Evolutionary conservation across 2,329 filamentous ascomycete species (phyloP).

Genomic region (Leptographium procerum): DNA sequence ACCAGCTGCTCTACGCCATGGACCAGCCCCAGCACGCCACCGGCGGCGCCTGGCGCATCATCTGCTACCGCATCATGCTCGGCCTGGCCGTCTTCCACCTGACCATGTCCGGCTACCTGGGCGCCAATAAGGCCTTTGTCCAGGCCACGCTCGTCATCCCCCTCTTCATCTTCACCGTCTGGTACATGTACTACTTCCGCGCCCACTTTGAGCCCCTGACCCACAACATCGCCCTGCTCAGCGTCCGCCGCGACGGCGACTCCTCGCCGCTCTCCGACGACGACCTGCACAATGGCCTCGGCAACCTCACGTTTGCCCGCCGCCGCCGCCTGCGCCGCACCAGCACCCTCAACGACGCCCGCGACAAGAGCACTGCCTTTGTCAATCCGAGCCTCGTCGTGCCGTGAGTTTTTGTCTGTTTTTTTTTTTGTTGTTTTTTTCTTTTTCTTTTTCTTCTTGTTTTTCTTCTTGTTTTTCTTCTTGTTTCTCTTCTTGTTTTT

Average conservation of each 20-base stretch:
- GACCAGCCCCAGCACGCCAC: conserved; percentile 92
- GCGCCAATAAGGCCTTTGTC: conserved; percentile 60
- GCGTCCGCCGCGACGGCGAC: conserved; percentile 57
- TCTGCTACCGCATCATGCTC: conserved; percentile 81
- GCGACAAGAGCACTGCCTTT: conserved; percentile 59
- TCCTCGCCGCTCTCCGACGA: conserved; percentile 31
- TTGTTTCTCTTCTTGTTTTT: conserved; percentile 30
- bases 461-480: not conserved
- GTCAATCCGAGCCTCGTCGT: conserved; percentile 64
- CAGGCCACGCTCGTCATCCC: conserved; percentile 64
- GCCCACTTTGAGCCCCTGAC: conserved; percentile 79
- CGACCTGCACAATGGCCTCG: conserved; percentile 22
- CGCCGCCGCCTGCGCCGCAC: conserved; percentile 30
- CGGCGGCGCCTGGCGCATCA: conserved; percentile 90
- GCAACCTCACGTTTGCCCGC: conserved; percentile 21
- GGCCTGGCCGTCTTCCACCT: conserved; percentile 83
- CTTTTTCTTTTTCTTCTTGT: conserved; percentile 32
- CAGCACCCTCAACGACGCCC: conserved; percentile 61
- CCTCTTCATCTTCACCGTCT: conserved; percentile 67
- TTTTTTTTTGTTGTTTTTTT: conserved; percentile 21
- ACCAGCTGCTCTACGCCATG: conserved; percentile 96
- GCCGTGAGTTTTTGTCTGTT: conserved; percentile 38
- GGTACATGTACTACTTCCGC: conserved; percentile 78
- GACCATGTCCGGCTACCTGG: conserved; percentile 79
- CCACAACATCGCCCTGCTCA: conserved; percentile 82